Evolutionary conservation across 495 filamentous ascomycete genomes (phyloP), one percentile per base, ranked within the genome.

Genomic region (Penicillium taxi): DNA sequence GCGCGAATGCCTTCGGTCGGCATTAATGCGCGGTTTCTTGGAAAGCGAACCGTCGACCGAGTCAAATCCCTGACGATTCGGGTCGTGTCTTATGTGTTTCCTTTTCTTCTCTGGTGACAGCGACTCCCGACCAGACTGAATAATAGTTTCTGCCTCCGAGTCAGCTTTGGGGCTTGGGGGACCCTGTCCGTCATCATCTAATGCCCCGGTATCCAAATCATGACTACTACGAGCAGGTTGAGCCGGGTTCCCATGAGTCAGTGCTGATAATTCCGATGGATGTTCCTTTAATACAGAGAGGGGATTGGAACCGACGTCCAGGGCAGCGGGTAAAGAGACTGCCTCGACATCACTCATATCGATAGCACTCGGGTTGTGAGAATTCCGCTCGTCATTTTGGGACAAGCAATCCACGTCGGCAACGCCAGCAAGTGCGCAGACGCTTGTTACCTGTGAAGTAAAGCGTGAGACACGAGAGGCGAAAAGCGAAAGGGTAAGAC

Each of bases 61-160:
- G 14, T 54, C 45, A 5, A 41, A 23, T 13, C 36, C 34, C 11
- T 38, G 61, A 36, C 56, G 64, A 50, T 55, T 52, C 29, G 61
- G 56, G 52, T 83, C 80, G 56, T 83, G 75, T 47, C 82, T 79
- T 52, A 86, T 79, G 34, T 59, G 56, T 58, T 84, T 85, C 20
- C 74, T 72, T 42, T 72, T 70, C 55, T 83, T 84, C 37, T 80
- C 76, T 1, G 78, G 76, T 15, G 79, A 80, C 48, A 78, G 55
- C 26, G 78, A 78, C 48, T 85, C 77, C 39, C 83, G 83, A 25
- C 80, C 81, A 14, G 80, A 77, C 15, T 86, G 67, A 29, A 86
- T 81, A 41, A 86, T 83, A 5, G 84, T 89, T 61, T 87, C 82
- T 39, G 84, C 82, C 56, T 89, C 84, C 9, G 82, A 87, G 52